Conservation (phyloP, 176 grass and related monocot genomes). For the Phoenix dactylifera region DNA sequence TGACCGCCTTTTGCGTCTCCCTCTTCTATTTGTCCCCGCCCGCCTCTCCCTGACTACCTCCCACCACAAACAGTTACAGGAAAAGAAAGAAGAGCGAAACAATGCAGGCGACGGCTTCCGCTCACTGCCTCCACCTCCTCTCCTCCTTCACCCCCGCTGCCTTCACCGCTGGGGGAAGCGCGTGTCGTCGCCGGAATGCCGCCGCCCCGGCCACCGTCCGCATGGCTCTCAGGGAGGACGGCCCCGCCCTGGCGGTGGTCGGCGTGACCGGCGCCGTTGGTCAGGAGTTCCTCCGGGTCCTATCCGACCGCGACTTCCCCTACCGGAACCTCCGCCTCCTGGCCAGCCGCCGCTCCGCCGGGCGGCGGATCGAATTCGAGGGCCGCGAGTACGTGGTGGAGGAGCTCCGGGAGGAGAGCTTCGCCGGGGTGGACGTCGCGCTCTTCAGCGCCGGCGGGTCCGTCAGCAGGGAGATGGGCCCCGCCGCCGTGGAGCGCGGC, state of each 20-base stretch:
- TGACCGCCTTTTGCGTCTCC: no score
- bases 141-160: constrained; percentile 3
- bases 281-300: constrained; percentile 89
- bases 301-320: constrained; percentile 73
- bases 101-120: constrained; percentile 62
- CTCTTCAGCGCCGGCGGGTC: constrained; percentile 83
- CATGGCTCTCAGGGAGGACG: constrained; percentile 71
- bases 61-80: no score
- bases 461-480: constrained; percentile 49
- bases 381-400: constrained; percentile 53
- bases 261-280: constrained; percentile 89
- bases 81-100: no score
- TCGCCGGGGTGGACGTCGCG: constrained; percentile 77
- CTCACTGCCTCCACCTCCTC: constrained; percentile 29
- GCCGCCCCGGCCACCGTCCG: constrained; percentile 30
- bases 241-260: constrained; percentile 71
- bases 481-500: constrained; percentile 56
- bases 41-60: no score
- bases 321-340: constrained; percentile 65
- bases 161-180: background rate
- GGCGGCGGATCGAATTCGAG: constrained; percentile 67
- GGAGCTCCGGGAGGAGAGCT: constrained; percentile 63
- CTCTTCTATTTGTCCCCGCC: no score
- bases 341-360: constrained; percentile 79
- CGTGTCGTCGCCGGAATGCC: background rate